Evolutionary conservation across 345 rosid genomes (phyloP), one percentile per base, ranked within the genome.

Genomic region (Streptanthus diversifolius): DNA sequence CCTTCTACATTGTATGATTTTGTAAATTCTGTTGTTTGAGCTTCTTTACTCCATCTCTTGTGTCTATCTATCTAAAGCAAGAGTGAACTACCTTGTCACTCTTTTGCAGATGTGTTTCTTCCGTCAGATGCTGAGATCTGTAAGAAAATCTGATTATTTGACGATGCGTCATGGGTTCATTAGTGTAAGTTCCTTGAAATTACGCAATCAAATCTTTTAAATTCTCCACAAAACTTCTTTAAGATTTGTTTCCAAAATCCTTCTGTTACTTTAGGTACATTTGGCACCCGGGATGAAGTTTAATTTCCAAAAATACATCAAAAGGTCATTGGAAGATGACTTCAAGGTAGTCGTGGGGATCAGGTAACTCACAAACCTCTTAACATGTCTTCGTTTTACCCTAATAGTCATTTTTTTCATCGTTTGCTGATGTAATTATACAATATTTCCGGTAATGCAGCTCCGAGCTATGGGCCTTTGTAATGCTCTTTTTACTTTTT

Each of bases 311-410:
- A 90, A 95, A 61, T 95, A 95, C 58, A 95, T 95, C 71, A 88
- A 85, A 82, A 80, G 89, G 70, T 90, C 99, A 55, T 73, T 95
- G 18, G 98, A 95, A 81, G 99, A 95, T 19, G 99, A 95, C 81
- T 91, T 95, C 68, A 95, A 95, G 83, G 90, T 90, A 63, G 93
- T 91, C 8, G 99, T 95, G 1, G 99, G 96, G 67, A 95, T 91
- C 78, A 90, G 87, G 98, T 90, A 82, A 67, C 55, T 11, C 51
- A 39, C 13, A 10, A 7, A 52, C 27, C 47, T 39, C 44, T 32
- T 25, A 40, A 7, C 32, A 25, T 60, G 52, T 45, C 14, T 30
- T 21, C 30, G 32, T 47, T 53, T 52, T 74, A 57, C 54, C 39
- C 76, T 63, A 58, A 57, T 4, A 48, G 0, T 54, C 37, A 32